Base-by-base conservation (phyloP, 176 grass and related monocot genomes). In the Miscanthus lutarioriparius region DNA sequence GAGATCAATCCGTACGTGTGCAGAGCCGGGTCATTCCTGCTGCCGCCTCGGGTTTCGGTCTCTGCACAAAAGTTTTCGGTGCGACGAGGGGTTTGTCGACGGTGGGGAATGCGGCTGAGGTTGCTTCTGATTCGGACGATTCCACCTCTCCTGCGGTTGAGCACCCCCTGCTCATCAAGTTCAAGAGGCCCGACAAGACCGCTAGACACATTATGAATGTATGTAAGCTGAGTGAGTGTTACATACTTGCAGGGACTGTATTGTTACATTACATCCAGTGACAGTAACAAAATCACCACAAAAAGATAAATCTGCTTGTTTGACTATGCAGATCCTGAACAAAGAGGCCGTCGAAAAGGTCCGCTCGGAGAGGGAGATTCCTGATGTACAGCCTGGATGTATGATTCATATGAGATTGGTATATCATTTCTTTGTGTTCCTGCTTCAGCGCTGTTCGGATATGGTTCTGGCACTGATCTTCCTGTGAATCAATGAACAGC, bases 121-220 rank as follows among this genome's bases (percentile, higher is more conserved):
- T 80, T 43, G 72, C 79, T 81, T 25, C 69, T 12, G 74, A 72
- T 17, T 74, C 83, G 38, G 92, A 94, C 70, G 79, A 47, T 67
- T 64, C 79, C 45, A 70, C 25, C 82, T 77, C 80, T 76, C 84
- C 83, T 82, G 75, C 44, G 3, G 32, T 85, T 45, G 92, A 95
- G 48, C 84, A 78, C 38, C 92, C 91, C 30, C 85, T 33, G 0
- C 74, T 68, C 25, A 90, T 98, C 28, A 98, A 95, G 77, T 98
- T 98, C 66, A 98, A 95, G 88, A 91, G 93, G 40, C 92, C 89
- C 19, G 93, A 98, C 88, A 95, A 98, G 83, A 98, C 87, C 14
- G 95, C 92, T 4, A 98, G 92, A 23, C 91, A 98, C 49, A 93
- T 95, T 56, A 95, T 97, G 96, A 95, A 92, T 70, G 95, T 95